phyloP scores from a whole-genome alignment of 352 stramenopile genomes.

The Pythium rhizo-oryzae region DNA sequence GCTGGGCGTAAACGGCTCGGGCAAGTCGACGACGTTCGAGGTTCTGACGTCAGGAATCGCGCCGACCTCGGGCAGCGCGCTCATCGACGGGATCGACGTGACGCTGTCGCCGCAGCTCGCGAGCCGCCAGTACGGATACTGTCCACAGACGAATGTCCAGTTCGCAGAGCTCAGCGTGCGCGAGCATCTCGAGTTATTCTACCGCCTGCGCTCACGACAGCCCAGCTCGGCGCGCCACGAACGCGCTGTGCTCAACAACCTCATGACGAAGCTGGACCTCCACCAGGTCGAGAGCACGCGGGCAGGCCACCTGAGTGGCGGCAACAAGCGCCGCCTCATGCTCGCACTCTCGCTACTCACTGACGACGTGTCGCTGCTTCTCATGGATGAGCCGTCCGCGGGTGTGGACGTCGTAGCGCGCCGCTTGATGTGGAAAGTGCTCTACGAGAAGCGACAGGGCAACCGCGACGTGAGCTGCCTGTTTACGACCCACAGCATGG shows the following conservation, averaged over 20 bases:
- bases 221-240: slow-evolving; percentile 33
- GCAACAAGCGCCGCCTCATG: slow-evolving; percentile 84
- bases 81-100: slow-evolving; percentile 65
- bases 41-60: slow-evolving; percentile 93
- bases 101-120: slow-evolving; percentile 53
- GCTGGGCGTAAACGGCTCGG: slow-evolving; percentile 94
- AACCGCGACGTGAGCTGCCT: slow-evolving; percentile 59
- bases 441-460: slow-evolving; percentile 61
- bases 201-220: slow-evolving; percentile 48
- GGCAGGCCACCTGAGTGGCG: slow-evolving; percentile 71
- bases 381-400: slow-evolving; percentile 83
- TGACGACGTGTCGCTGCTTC: slow-evolving; percentile 62
- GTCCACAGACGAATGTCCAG: slow-evolving; percentile 75
- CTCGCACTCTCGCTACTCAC: slow-evolving; percentile 71
- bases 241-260: slow-evolving; percentile 35
- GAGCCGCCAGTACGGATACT: slow-evolving; percentile 76
- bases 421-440: slow-evolving; percentile 78
- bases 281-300: slow-evolving; percentile 58
- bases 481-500: slow-evolving; percentile 88
- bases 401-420: slow-evolving; percentile 81
- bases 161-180: slow-evolving; percentile 72
- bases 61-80: slow-evolving; percentile 63
- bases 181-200: slow-evolving; percentile 79
- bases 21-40: slow-evolving; percentile 98
- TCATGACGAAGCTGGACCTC: slow-evolving; percentile 63